Conservation (phyloP, 2,329 filamentous ascomycete genomes). For the Zasmidium citrigriseum region DNA sequence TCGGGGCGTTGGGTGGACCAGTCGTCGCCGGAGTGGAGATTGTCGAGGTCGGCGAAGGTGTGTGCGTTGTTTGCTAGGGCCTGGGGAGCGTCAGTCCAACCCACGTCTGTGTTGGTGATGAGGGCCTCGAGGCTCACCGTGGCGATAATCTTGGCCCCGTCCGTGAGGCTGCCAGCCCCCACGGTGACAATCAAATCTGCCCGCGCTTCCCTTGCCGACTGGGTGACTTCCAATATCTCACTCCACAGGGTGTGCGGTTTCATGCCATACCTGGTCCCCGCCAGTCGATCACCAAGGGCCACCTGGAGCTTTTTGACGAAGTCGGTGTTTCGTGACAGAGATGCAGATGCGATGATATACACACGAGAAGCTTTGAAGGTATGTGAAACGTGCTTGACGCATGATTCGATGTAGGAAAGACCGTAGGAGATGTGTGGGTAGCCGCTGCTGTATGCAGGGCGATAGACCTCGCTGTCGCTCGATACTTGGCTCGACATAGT, state of each 20-base stretch:
- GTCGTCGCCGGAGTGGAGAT: conserved; percentile 12
- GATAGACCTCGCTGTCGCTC: conserved; percentile 10
- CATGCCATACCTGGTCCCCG: conserved; percentile 53
- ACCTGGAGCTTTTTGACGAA: conserved; percentile 43
- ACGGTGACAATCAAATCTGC: conserved; percentile 56
- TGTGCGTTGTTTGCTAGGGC: conserved; percentile 15
- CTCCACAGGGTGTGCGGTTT: conserved; percentile 56
- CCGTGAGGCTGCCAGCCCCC: conserved; percentile 57
- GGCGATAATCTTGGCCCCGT: conserved; percentile 56
- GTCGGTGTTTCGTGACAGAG: conserved; percentile 50
- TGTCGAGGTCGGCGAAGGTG: conserved; percentile 10
- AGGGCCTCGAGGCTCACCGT: conserved; percentile 35
- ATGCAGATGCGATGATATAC: conserved; percentile 55
- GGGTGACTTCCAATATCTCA: conserved; percentile 52
- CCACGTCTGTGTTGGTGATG: too few relatives aligned
- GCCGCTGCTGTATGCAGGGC: background rate
- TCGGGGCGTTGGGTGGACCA: conserved; percentile 9
- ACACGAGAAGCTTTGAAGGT: conserved; percentile 49
- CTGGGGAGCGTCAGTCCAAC: too few relatives aligned
- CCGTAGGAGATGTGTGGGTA: conserved; percentile 51
- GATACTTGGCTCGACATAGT: background rate
- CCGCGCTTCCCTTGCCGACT: conserved; percentile 39
- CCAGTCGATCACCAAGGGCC: conserved; percentile 46
- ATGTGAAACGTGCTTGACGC: conserved; percentile 46
- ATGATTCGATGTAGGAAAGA: conserved; percentile 47